Evolutionary conservation across 2,329 filamentous ascomycete species (phyloP), one percentile per base, ranked within the genome.

Genomic region (Penicillium polonicum): DNA sequence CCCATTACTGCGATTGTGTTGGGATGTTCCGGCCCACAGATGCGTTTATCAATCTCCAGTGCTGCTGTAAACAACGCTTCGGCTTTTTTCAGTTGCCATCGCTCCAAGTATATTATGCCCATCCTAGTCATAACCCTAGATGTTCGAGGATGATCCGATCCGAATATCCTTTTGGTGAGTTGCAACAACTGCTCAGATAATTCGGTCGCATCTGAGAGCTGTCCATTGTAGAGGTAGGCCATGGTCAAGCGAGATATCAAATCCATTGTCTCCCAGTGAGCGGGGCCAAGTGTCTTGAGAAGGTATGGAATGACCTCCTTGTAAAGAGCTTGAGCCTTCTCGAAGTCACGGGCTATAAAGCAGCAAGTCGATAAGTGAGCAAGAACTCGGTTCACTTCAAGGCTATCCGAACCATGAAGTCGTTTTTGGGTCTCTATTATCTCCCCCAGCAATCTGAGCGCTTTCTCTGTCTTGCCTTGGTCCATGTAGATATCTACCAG

Each of bases 161-260:
- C 54, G 1, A 36, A 17, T 0, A 10, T 3, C 6, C 3, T 38
- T 42, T 4, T 54, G 23, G n/a, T 6, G 3, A 57, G 42, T 2
- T 36, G 2, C 12, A 57, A n/a, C 0, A 5, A 33, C 12, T 52
- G 43, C 8, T 29, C 2, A 17, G 45, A 19, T n/a, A 63, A 12
- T 13, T 61, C 43, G 5, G 44, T n/a, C 3, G 55, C 48, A 35
- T 60, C 46, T 2, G 10, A 38, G 10, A 58, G 38, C 13, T 55
- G 44, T 5, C 51, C 57, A 19, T 55, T 41, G 13, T 15, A 12
- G 25, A 27, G 3, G 17, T 55, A 62, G 10, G 29, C 27, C 9
- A 33, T 17, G 1, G 27, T 23, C 31, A 58, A 23, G 5, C 3
- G 12, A 19, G 2, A 5, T 2, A 62, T 55, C 7, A 45, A 25